Base-by-base conservation (phyloP, 306 rosid species). In the Dalbergia cultrata region DNA sequence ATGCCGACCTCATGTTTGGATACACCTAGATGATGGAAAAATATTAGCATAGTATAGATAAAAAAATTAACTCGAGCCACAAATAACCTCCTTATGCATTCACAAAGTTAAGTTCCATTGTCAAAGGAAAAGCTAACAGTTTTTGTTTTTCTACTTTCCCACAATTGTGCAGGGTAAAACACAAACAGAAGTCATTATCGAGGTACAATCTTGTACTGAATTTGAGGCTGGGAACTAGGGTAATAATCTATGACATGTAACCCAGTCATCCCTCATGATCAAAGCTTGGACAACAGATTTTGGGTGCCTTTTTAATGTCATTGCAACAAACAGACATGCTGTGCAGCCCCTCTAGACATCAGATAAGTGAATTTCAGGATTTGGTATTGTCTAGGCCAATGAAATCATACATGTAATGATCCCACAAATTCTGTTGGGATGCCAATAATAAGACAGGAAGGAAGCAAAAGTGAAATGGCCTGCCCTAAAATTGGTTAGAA, bases 1-100 rank as follows among this genome's bases (percentile, higher is more conserved):
- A 85, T 11, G 99, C 98, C 66, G 91, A 85, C 71, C 97, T 90
- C 99, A 96, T 96, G 83, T 85, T 93, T 70, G 98, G 98, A 87
- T 96, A 93, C 61, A 95, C 90, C 99, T 95, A 79, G 80, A 83
- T 59, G 67, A 53, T 58, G 50, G 59, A 8, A 81, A 74, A 14
- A 69, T 67, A 70, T 85, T 71, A 75, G 62, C 71, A 69, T 19
- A 31, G 14, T 61, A 58, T 57, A 21, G 45, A 44, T 74, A 74
- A 50, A 47, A 58, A 50, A 57, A n/a, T 4, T 5, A 44, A 33
- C 22, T 67, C 67, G 54, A 13, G 19, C 16, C 67, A 68, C 34
- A 70, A 9, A 8, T 37, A 5, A 41, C 59, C 37, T 43, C 71
- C 43, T 21, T 45, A 53, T 50, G 79, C 57, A 45, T 12, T 63